Evolutionary conservation across 2,329 filamentous ascomycete species (phyloP).

Genomic region (Cercospora sesami): DNA sequence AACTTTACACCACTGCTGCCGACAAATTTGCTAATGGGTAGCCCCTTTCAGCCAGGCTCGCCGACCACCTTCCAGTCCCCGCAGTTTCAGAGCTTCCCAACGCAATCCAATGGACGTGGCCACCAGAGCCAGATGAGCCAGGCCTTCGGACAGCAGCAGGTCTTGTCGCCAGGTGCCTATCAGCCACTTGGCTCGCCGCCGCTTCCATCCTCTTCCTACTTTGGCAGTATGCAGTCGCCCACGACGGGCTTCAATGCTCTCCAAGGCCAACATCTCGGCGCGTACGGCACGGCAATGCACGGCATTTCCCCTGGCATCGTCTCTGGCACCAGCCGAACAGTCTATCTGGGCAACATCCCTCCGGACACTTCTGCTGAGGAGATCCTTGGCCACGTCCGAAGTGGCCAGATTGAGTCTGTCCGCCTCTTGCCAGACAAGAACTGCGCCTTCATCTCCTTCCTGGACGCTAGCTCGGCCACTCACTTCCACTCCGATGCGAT

Average conservation of each 20-base stretch:
- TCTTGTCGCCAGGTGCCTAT: slow-evolving; percentile 78
- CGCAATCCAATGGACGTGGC: slow-evolving; percentile 53
- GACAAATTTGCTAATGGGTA: slow-evolving; percentile 89
- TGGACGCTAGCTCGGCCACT: slow-evolving; percentile 94
- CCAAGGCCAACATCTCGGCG: slow-evolving; percentile 44
- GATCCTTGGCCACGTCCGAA: slow-evolving; percentile 91
- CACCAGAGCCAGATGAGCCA: slow-evolving; percentile 60
- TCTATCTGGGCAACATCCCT: slow-evolving; percentile 98
- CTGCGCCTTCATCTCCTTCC: slow-evolving; percentile 98
- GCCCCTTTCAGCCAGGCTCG: slow-evolving; percentile 93
- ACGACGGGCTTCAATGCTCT: slow-evolving; percentile 71
- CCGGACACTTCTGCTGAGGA: slow-evolving; percentile 95
- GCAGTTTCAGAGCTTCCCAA: slow-evolving; percentile 86
- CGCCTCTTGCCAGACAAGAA: slow-evolving; percentile 97
- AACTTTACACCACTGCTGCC: slow-evolving; percentile 96
- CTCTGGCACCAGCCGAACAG: slow-evolving; percentile 89
- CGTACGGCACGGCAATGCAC: slow-evolving; percentile 54
- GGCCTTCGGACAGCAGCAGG: slow-evolving; percentile 68
- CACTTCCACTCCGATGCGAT: slow-evolving; percentile 99
- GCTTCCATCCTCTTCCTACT: slow-evolving; percentile 76
- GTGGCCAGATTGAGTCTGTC: slow-evolving; percentile 98
- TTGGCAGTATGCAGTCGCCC: slow-evolving; percentile 81
- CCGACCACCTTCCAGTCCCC: slow-evolving; percentile 86
- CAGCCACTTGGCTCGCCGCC: slow-evolving; percentile 81
- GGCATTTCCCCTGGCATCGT: slow-evolving; percentile 72